A percentile compares a stretch with the other conserved stretches of the same genome.
These are phyloP conservation scores for Sphagnum magellanicum DNA, from an alignment of 228 moss, liverwort and hornwort genomes.

Conservation along the genomic window DNA sequence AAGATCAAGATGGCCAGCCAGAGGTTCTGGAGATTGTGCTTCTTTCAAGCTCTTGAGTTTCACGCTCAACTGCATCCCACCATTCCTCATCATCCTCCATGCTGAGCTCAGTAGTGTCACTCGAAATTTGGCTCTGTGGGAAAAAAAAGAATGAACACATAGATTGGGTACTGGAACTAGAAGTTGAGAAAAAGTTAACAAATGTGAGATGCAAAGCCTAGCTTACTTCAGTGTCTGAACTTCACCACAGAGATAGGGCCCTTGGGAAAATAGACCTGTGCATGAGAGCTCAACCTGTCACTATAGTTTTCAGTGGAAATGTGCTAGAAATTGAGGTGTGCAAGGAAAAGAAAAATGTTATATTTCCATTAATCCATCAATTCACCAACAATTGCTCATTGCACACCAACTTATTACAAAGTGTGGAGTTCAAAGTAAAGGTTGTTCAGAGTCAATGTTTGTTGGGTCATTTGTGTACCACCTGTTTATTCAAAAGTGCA, in stretches of 20 bases:
- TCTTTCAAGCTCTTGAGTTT: conserved; percentile 50
- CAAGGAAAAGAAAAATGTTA: no score
- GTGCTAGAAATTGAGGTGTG: no score
- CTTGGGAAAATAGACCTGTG: not conserved
- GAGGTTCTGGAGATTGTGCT: conserved; percentile 26
- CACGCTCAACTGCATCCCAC: conserved; percentile 75
- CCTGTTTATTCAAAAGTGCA: no score
- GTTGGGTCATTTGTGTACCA: no score
- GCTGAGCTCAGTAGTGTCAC: conserved; percentile 2
- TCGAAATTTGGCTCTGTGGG: conserved; percentile 3
- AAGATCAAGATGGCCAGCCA: conserved; percentile 17
- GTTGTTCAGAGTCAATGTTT: no score
- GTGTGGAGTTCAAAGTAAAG: no score
- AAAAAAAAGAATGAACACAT: not conserved
- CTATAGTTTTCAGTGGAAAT: no score
- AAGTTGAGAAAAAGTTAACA: not conserved
- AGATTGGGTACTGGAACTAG: not conserved
- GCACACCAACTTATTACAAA: no score
- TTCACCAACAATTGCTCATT: no score
- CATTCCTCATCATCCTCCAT: conserved; percentile 61
- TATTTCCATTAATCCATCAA: no score
- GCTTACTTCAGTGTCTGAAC: conserved; percentile 11
- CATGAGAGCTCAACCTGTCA: no score
- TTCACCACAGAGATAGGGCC: not conserved
- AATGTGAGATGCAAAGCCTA: conserved; percentile 3